Evolutionary conservation across 768 basidiomycete species (phyloP).

Genomic region (Xerocomellus chrysenteron): DNA sequence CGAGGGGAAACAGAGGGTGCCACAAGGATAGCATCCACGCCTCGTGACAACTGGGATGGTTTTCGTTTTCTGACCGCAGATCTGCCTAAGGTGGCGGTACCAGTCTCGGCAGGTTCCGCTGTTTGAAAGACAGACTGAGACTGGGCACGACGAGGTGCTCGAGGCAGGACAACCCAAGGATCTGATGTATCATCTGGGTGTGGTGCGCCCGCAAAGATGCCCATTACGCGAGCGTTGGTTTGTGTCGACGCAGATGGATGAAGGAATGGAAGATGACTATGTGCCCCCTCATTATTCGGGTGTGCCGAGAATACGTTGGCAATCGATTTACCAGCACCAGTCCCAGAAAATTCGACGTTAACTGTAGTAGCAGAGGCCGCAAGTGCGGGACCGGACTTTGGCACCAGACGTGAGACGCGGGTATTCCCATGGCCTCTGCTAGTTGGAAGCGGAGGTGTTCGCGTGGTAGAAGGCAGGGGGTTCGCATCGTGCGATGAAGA

Average conservation of each 20-base stretch:
- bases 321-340: constrained; percentile 57
- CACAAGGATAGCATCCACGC: constrained; percentile 80
- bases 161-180: constrained; percentile 71
- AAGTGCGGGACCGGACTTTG: constrained; percentile 81
- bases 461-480: constrained; percentile 8
- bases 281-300: constrained; percentile 18
- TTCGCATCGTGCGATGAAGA: constrained; percentile 30
- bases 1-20: constrained; percentile 30
- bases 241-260: constrained; percentile 9
- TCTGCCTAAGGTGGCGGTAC: constrained; percentile 19
- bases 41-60: constrained; percentile 49
- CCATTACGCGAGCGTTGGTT: constrained; percentile 52
- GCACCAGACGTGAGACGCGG: constrained; percentile 51
- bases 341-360: constrained; percentile 91
- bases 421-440: constrained; percentile 24
- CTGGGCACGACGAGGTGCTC: constrained; percentile 32
- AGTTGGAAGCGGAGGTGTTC: constrained; percentile 29
- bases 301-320: constrained; percentile 41
- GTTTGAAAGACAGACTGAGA: constrained; percentile 29
- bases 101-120: constrained; percentile 18
- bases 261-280: constrained; percentile 11
- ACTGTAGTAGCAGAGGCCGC: constrained; percentile 90
- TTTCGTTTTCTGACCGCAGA: constrained; percentile 14
- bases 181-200: constrained; percentile 45
- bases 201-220: constrained; percentile 92